phyloP scores from a whole-genome alignment of 441 rosid species.

The Corymbia calophylla region DNA sequence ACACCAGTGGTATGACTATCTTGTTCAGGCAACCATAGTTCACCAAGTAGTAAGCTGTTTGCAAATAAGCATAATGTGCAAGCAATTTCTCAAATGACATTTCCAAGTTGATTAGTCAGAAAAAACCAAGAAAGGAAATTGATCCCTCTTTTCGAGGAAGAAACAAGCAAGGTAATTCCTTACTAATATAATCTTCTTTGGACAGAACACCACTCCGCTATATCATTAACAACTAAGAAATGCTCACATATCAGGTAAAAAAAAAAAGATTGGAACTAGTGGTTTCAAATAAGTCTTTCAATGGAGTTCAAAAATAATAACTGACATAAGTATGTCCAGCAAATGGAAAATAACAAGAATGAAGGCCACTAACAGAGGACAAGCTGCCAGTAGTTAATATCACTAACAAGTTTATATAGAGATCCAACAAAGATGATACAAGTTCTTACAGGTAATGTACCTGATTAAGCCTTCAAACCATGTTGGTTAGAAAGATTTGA shows the following conservation, averaged over 20 bases:
- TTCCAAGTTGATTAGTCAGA: not conserved
- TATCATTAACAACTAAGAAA: not conserved
- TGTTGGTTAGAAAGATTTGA: not conserved
- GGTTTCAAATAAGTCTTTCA: not conserved
- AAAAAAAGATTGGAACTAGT: not conserved
- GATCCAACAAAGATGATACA: not conserved
- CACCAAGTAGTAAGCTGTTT: not conserved
- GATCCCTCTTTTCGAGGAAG: not conserved
- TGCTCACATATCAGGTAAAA: not conserved
- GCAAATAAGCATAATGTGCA: not conserved
- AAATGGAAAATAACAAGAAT: not conserved
- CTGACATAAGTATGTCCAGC: not conserved
- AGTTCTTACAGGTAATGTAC: not conserved
- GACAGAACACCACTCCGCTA: not conserved
- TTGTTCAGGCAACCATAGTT: not conserved
- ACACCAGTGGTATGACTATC: not conserved
- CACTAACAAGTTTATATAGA: not conserved
- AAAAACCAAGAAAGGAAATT: not conserved
- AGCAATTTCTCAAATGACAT: not conserved
- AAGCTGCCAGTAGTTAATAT: not conserved
- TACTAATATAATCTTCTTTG: not conserved
- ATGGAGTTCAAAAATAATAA: not conserved
- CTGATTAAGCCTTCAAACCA: not conserved
- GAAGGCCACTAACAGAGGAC: not conserved
- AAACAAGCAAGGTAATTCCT: not conserved